phyloP scores from a whole-genome alignment of 306 rosid genomes.

The Cicer pinnatifidum region DNA sequence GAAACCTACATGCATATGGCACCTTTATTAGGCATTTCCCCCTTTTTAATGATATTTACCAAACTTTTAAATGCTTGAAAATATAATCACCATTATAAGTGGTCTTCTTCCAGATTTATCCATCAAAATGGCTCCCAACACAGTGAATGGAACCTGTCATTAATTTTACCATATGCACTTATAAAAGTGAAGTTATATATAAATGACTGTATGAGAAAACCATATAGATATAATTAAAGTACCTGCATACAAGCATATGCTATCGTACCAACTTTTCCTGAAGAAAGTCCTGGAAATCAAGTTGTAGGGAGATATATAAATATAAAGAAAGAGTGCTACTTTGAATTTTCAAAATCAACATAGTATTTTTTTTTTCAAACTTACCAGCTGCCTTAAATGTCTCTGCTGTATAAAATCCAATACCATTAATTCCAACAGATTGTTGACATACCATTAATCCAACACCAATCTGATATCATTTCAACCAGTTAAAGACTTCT shows the following conservation, averaged over 20 bases:
- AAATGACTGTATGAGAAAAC: slow-evolving; percentile 9
- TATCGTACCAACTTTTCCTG: slow-evolving; percentile 69
- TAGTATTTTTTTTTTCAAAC: not conserved
- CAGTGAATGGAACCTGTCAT: slow-evolving; percentile 62
- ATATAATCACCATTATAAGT: slow-evolving; percentile 59
- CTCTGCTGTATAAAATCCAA: slow-evolving; percentile 68
- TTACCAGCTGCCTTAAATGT: slow-evolving; percentile 76
- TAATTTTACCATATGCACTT: slow-evolving; percentile 20
- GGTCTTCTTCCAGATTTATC: slow-evolving; percentile 73
- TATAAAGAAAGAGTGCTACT: not conserved
- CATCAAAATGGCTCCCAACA: slow-evolving; percentile 63
- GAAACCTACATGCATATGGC: slow-evolving; percentile 48
- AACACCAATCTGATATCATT: slow-evolving; percentile 67
- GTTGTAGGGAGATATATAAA: slow-evolving; percentile 16
- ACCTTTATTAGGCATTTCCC: slow-evolving; percentile 30
- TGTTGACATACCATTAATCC: slow-evolving; percentile 85
- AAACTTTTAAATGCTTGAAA: not conserved
- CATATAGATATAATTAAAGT: slow-evolving; percentile 21
- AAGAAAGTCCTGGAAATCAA: slow-evolving; percentile 60
- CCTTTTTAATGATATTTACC: not conserved
- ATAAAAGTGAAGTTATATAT: slow-evolving; percentile 13
- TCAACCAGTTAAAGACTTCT: slow-evolving; percentile 33
- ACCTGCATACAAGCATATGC: slow-evolving; percentile 78
- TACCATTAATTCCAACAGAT: slow-evolving; percentile 77
- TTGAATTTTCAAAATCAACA: slow-evolving; percentile 7